Conservation (phyloP, 179 eudicot genomes). For the Heliamphora ciliata region DNA sequence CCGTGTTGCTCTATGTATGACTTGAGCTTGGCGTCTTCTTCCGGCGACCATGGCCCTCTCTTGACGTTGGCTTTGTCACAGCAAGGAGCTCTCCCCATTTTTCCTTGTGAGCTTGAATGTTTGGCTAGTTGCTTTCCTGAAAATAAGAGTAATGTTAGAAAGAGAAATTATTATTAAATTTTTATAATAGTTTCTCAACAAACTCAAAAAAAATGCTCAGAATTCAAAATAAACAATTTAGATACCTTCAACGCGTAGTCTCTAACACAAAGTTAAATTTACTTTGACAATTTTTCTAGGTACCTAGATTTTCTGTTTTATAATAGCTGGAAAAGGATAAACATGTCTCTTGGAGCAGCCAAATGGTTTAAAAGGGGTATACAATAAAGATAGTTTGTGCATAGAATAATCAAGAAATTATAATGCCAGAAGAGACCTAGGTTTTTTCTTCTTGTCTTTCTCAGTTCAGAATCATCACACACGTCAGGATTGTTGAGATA, state of each 20-base stretch:
- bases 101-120: not conserved
- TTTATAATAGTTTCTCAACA: no score
- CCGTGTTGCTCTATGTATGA: slow-evolving; percentile 51
- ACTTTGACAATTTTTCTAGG: no score
- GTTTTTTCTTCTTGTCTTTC: slow-evolving; percentile 61
- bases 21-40: slow-evolving; percentile 75
- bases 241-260: no score
- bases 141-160: not conserved
- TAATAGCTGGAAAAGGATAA: slow-evolving; percentile 26
- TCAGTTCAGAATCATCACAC: slow-evolving; percentile 33
- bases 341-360: slow-evolving; percentile 26
- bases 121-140: not conserved
- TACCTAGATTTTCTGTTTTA: not conserved
- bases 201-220: no score
- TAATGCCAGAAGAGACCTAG: slow-evolving; percentile 33
- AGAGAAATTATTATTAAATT: not conserved
- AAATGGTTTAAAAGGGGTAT: slow-evolving; percentile 13
- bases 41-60: slow-evolving; percentile 92
- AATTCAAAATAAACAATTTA: no score
- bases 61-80: slow-evolving; percentile 88
- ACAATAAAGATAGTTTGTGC: slow-evolving; percentile 18
- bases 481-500: slow-evolving; percentile 4
- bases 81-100: slow-evolving; percentile 90
- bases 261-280: no score
- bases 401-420: slow-evolving; percentile 21